Evolutionary conservation across 768 basidiomycete genomes (phyloP).

Genomic region (Coprinellus micaceus): DNA sequence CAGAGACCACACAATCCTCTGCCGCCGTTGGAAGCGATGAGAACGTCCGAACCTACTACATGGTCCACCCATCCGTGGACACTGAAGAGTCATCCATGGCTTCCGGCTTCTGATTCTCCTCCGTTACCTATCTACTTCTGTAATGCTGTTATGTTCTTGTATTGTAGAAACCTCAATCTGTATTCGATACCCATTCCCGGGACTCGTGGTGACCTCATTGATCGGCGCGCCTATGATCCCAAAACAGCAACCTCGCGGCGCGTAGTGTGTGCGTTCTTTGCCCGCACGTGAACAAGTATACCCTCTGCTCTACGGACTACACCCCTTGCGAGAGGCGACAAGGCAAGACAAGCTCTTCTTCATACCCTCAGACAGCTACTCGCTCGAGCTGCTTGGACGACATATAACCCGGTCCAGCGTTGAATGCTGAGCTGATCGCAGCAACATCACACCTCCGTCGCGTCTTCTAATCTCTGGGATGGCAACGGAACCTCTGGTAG

Average conservation of each 20-base stretch:
- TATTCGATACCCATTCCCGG: constrained; percentile 9
- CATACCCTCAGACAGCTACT: not conserved
- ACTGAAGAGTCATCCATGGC: constrained; percentile 53
- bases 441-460: not conserved
- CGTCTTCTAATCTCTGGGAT: constrained; percentile 5
- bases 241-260: constrained; percentile 7
- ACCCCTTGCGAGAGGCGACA: not conserved
- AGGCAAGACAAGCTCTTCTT: not conserved
- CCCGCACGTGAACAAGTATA: constrained; percentile 1
- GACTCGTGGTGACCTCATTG: not conserved
- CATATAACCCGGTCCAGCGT: not conserved
- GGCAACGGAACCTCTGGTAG: constrained; percentile 32
- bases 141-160: constrained; percentile 18
- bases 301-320: not conserved
- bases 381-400: not conserved
- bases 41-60: constrained; percentile 73
- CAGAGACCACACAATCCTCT: constrained; percentile 54
- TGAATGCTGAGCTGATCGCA: not conserved
- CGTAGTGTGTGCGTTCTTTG: not conserved
- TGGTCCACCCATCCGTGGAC: constrained; percentile 89
- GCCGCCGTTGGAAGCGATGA: constrained; percentile 48
- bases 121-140: constrained; percentile 2
- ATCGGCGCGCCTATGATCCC: not conserved
- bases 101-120: constrained; percentile 24
- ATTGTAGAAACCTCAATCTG: constrained; percentile 13